Evolutionary conservation across 148 eudicot species (phyloP), one percentile per base, ranked within the genome.

Genomic region (Linanthus parryae): DNA sequence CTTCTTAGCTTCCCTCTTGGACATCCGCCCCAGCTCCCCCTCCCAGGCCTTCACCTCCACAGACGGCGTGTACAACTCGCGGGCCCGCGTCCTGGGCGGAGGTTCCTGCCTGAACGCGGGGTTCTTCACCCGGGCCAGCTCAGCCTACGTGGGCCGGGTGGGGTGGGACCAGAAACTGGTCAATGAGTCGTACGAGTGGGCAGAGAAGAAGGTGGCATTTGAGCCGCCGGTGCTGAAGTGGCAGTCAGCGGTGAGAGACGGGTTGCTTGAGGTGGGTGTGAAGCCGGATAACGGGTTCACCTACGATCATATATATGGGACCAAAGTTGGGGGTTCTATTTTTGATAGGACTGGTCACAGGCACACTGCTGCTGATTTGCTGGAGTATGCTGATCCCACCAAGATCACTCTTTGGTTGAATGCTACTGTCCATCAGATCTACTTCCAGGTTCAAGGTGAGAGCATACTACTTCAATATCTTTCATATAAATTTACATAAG

Each of bases 311-410:
- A 24, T 81, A 15, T 47, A 39, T 10, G 96, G 96, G 46, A 81
- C 88, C 0, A 84, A 88, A 48, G 52, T 76, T 23, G 96, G 96
- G n/a, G 96, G 96, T 21, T 63, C 81, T 11, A 88, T 79, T 8
- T 88, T 88, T 49, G 96, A 88, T 62, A 42, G 39, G 14, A 46
- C 73, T 42, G 96, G 94, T n/a, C 48, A 50, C 12, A 56, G 96
- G 16, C 96, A 88, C 56, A 81, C 92, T 22, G 92, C 94, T 45
- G 96, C 96, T 24, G 94, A 88, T 52, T 63, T 88, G 50, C 56
- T 88, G 15, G 82, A 78, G 69, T 78, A 71, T 34, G 96, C 94
- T 5, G 68, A 83, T 68, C 79, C 81, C 2, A 30, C 8, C 1
- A 71, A 33, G 26, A 67, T 78, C 21, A 67, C 66, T 13, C 76